Percentiles rank a stretch among this genome's conserved stretches.
Conservation (phyloP, 2,329 filamentous ascomycete genomes). For the Ascochyta fabae region DNA sequence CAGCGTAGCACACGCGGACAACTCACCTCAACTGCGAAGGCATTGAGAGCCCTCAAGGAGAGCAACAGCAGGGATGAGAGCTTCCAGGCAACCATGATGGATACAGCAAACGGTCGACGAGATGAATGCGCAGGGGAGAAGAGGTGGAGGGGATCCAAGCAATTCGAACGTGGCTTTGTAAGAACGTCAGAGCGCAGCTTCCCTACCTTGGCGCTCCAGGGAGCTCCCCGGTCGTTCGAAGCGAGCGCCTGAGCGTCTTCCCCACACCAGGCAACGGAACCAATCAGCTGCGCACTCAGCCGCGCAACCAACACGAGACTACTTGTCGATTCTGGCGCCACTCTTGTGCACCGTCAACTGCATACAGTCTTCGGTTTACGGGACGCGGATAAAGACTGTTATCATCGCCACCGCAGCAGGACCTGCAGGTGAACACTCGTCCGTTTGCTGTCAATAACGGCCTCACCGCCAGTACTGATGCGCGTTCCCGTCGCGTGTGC, state of each 20-base stretch:
- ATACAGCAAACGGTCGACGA: conserved; percentile 23
- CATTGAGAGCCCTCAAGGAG: conserved; percentile 71
- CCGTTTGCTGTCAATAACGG: conserved; percentile 17
- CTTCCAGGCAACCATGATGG: conserved; percentile 74
- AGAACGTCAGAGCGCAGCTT: conserved; percentile 20
- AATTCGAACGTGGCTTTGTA: conserved; percentile 43
- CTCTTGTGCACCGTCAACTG: conserved; percentile 14
- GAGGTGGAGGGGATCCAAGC: conserved; percentile 17
- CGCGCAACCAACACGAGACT: conserved; percentile 8
- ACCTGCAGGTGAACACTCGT: conserved; percentile 8
- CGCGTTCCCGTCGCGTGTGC: conserved; percentile 6
- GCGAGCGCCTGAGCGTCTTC: conserved; percentile 8
- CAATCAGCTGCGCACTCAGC: conserved; percentile 12
- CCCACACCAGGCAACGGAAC: conserved; percentile 2
- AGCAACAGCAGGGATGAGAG: conserved; percentile 74
- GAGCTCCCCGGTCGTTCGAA: conserved; percentile 20
- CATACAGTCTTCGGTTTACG: conserved; percentile 7
- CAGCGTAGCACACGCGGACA: conserved; percentile 29
- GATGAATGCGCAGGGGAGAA: conserved; percentile 15
- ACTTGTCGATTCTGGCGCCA: conserved; percentile 4
- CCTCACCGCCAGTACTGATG: conserved; percentile 21
- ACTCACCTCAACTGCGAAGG: conserved; percentile 67
- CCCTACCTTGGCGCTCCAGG: conserved; percentile 24
- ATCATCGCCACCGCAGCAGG: conserved; percentile 11
- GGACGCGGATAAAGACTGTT: conserved; percentile 4